phyloP scores from a whole-genome alignment of 192 early-diverging fungal genomes.

The Phycomyces blakesleeanus region DNA sequence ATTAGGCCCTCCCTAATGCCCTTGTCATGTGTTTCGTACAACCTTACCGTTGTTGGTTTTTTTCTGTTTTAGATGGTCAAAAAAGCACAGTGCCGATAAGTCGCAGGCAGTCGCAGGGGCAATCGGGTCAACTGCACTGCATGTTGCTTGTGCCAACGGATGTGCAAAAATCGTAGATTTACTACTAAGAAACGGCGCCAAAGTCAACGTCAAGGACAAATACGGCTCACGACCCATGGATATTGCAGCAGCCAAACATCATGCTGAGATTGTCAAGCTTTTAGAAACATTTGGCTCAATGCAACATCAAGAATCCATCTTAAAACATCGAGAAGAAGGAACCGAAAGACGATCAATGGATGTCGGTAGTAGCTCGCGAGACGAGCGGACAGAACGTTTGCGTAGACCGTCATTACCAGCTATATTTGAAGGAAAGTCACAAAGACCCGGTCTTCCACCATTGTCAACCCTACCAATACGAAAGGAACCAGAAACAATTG shows the following conservation, averaged over 20 bases:
- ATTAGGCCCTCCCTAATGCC: conserved; percentile 1
- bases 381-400: conserved; percentile 14
- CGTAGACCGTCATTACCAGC: conserved; percentile 34
- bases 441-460: conserved; percentile 10
- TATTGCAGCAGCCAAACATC: conserved; percentile 49
- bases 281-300: conserved; percentile 37
- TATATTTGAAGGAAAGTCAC: conserved; percentile 24
- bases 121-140: conserved; percentile 73
- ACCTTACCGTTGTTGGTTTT: conserved; percentile 3
- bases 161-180: conserved; percentile 56
- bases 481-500: background rate
- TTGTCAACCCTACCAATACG: conserved; percentile 4
- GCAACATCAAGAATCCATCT: conserved; percentile 18
- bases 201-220: conserved; percentile 56
- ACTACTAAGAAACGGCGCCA: conserved; percentile 60
- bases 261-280: conserved; percentile 45
- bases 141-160: conserved; percentile 79
- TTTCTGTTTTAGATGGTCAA: conserved; percentile 28
- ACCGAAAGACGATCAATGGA: conserved; percentile 15
- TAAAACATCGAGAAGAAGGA: conserved; percentile 1
- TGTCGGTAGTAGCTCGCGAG: background rate
- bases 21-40: background rate
- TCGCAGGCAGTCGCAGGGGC: conserved; percentile 46
- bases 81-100: conserved; percentile 38
- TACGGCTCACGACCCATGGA: conserved; percentile 49